These are phyloP conservation scores for Eucalyptus microcorys DNA, from an alignment of 345 rosid species.

Conservation along the genomic window DNA sequence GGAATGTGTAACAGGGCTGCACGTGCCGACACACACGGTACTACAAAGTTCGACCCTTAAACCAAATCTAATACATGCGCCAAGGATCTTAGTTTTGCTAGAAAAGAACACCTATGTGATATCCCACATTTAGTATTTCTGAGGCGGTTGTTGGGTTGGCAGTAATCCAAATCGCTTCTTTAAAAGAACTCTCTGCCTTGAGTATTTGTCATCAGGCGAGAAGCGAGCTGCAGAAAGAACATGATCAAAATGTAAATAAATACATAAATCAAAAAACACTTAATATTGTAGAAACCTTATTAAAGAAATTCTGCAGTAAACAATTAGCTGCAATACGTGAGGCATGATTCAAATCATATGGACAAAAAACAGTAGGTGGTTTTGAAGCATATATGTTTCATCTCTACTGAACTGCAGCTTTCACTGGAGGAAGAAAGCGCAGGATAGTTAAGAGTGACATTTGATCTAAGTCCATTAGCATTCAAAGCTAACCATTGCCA, in stretches of 20 bases:
- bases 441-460: not conserved
- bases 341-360: not conserved
- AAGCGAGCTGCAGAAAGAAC: constrained; percentile 51
- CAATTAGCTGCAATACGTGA: not conserved
- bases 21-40: not conserved
- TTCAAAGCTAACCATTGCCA: not conserved
- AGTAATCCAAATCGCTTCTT: constrained; percentile 80
- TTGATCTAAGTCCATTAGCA: not conserved
- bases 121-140: constrained; percentile 30
- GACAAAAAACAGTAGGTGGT: not conserved
- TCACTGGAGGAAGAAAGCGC: not conserved
- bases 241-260: not conserved
- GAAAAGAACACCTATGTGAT: not conserved
- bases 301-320: not conserved
- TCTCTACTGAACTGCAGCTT: not conserved
- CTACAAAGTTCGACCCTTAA: not conserved
- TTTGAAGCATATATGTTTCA: not conserved
- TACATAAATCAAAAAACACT: not conserved
- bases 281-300: not conserved
- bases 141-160: constrained; percentile 63
- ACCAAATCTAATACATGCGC: not conserved
- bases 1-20: not conserved
- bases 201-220: constrained; percentile 83
- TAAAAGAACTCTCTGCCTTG: constrained; percentile 60
- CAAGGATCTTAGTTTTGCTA: not conserved